Base-by-base conservation (phyloP, 345 rosid genomes). In the Nasturtium officinale region DNA sequence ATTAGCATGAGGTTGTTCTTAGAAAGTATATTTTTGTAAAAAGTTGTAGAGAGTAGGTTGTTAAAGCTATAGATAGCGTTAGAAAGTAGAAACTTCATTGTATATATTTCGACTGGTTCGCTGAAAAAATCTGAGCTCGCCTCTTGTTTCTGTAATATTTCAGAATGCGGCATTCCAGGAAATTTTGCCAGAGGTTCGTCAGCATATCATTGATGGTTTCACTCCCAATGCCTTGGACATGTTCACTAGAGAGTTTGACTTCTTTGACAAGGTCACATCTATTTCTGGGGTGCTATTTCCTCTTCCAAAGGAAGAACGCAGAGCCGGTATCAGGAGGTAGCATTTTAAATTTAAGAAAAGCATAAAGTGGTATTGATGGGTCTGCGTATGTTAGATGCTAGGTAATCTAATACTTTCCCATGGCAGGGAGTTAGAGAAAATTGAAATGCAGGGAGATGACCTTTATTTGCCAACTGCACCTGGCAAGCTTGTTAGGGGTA, bases 381-480 rank as follows among this genome's bases (percentile, higher is more conserved):
- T 66, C 46, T 60, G 17, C 50, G 6, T 73, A 51, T 68, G 43
- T 61, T 55, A 20, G 23, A 29, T 63, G 73, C 67, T 42, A 30
- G 58, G 53, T 71, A 40, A 51, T 48, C 17, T 79, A 71, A 69
- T 45, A 75, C 67, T 71, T 78, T 57, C 21, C 26, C 47, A 13
- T 54, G 53, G 71, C 84, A 95, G 98, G 83, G 97, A 89, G 80
- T 82, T 95, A 76, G 99, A 95, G 82, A 87, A 92, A 86, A 95
- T 95, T 77, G 85, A 87, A 82, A 54, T 95, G 88, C 81, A 78
- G 15, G 97, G 99, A 65, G 85, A 90, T 6, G 97, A 95, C 63
- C 97, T 95, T 28, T 95, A 95, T 83, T 79, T 95, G 69, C 98
- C 98, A 38, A 95, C 99, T 12, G 99, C 99, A 70, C 86, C 90